phyloP scores from a whole-genome alignment of 768 basidiomycete genomes.

The Kwoniella botswanensis region DNA sequence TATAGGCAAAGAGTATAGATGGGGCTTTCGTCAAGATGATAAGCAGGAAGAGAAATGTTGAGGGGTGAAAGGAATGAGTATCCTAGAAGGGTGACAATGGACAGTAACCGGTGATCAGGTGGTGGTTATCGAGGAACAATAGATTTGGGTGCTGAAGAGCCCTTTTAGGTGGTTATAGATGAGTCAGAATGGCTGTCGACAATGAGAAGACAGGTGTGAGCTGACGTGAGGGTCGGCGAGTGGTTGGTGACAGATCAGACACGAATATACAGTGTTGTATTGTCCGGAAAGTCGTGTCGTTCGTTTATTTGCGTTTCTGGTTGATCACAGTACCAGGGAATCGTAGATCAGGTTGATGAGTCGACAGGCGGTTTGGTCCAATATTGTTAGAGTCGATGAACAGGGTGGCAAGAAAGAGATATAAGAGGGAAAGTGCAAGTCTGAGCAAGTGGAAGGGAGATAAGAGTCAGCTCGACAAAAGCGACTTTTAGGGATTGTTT shows the following conservation, averaged over 20 bases:
- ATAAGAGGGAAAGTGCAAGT: neutral
- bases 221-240: neutral
- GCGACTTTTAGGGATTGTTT: neutral
- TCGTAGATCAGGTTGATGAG: neutral
- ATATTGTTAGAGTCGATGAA: constrained; percentile 3
- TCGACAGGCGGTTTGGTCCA: neutral
- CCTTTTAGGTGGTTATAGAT: neutral
- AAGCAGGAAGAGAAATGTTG: neutral
- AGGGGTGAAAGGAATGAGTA: neutral
- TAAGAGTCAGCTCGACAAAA: constrained; percentile 17
- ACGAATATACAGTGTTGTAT: neutral
- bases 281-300: neutral
- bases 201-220: neutral
- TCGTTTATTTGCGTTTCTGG: neutral
- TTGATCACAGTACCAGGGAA: neutral
- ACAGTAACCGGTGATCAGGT: neutral
- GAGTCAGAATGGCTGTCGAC: neutral
- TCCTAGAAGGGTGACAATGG: neutral
- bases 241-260: neutral
- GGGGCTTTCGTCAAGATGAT: neutral
- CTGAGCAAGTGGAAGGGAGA: neutral
- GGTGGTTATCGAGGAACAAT: neutral
- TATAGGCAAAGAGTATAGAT: constrained; percentile 3
- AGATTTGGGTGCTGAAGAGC: neutral
- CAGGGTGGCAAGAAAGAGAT: constrained; percentile 7